phyloP scores from a whole-genome alignment of 192 early-diverging fungal genomes.

The Rhizoclosmatium globosum region DNA sequence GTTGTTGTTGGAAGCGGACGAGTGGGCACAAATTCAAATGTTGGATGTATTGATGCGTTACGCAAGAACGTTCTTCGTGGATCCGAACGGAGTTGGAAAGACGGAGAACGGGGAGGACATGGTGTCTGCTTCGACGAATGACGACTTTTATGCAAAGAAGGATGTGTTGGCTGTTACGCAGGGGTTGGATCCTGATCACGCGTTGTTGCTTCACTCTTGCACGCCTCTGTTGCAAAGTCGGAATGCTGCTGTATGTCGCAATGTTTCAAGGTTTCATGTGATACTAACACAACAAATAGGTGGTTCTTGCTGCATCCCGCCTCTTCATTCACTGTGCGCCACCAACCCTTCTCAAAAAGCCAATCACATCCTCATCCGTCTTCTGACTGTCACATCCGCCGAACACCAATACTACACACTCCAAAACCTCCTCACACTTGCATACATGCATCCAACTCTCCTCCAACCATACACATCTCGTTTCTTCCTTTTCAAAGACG shows the following conservation, averaged over 20 bases:
- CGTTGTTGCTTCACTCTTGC: constrained; percentile 71
- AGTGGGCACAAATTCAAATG: constrained; percentile 95
- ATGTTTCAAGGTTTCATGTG: not conserved
- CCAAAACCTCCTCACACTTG: constrained; percentile 79
- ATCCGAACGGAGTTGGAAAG: constrained; percentile 51
- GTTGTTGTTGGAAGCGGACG: constrained; percentile 88
- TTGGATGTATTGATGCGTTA: constrained; percentile 82
- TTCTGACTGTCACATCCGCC: constrained; percentile 64
- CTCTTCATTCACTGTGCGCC: constrained; percentile 46
- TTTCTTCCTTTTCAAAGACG: constrained; percentile 84
- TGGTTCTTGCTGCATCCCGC: constrained; percentile 46
- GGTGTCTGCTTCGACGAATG: not conserved
- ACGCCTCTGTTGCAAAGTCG: constrained; percentile 82
- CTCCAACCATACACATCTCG: constrained; percentile 77
- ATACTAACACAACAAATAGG: constrained; percentile 14
- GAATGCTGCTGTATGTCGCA: constrained; percentile 65
- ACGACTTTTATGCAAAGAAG: not conserved
- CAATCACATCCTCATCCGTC: constrained; percentile 73
- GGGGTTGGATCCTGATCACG: constrained; percentile 81
- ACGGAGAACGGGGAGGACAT: not conserved
- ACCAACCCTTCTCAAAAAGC: constrained; percentile 5
- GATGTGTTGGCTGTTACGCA: not conserved
- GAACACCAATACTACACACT: constrained; percentile 84
- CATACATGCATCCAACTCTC: constrained; percentile 68
- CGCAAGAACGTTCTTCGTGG: constrained; percentile 67